Percentiles rank a stretch among this genome's conserved stretches.
These are phyloP conservation scores for Haplosporangium gracile DNA, from an alignment of 192 early-diverging fungal species.

Conservation along the genomic window DNA sequence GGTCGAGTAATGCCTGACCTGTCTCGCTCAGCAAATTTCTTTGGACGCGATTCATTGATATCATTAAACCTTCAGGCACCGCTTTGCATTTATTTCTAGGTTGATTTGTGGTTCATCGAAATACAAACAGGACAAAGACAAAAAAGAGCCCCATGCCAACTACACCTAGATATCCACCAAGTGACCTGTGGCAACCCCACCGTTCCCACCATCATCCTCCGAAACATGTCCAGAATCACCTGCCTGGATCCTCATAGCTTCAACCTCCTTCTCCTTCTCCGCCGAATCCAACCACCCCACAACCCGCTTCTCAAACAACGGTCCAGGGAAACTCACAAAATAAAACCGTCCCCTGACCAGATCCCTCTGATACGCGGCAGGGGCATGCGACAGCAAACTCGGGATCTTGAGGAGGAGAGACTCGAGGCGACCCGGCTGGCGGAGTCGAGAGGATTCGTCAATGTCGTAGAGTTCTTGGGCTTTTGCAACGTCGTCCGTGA, in stretches of 20 bases:
- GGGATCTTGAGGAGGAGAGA: constrained; percentile 20
- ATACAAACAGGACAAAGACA: too few relatives aligned
- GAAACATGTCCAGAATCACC: not conserved
- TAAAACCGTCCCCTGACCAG: constrained; percentile 38
- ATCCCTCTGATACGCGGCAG: constrained; percentile 43
- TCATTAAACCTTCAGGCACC: too few relatives aligned
- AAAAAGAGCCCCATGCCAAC: too few relatives aligned
- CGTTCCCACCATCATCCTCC: not conserved
- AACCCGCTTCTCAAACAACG: constrained; percentile 29
- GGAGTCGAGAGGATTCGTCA: constrained; percentile 25
- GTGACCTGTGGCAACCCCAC: not conserved
- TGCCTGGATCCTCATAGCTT: not conserved
- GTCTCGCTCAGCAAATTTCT: too few relatives aligned
- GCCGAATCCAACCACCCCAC: constrained; percentile 15
- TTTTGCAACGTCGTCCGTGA: constrained; percentile 20
- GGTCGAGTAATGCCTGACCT: too few relatives aligned
- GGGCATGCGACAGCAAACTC: constrained; percentile 41
- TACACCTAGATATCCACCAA: not conserved
- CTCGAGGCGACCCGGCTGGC: constrained; percentile 23
- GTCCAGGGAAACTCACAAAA: constrained; percentile 45
- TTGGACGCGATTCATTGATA: too few relatives aligned
- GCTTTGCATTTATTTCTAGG: too few relatives aligned
- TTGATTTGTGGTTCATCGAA: too few relatives aligned
- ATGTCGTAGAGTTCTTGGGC: constrained; percentile 26
- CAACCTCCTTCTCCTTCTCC: not conserved